A percentile compares a stretch with the other conserved stretches of the same genome.
Conservation (phyloP, 2,329 filamentous ascomycete genomes). For the Bisporella sp. region DNA sequence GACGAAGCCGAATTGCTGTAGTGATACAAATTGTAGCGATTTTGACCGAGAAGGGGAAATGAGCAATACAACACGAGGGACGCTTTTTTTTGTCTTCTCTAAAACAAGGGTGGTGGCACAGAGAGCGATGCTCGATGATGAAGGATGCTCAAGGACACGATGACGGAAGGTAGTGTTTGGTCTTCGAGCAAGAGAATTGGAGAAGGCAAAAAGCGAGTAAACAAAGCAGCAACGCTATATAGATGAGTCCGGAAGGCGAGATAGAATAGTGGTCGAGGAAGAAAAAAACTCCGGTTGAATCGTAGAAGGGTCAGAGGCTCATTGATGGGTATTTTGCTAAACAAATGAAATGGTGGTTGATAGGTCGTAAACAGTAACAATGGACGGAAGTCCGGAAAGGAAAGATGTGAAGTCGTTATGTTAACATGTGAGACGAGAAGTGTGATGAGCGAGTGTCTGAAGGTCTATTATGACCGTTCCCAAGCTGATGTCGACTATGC, state of each 20-base stretch:
- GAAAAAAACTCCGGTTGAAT: slow-evolving; percentile 28
- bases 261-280: slow-evolving; percentile 11
- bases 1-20: slow-evolving; percentile 14
- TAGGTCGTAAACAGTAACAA: slow-evolving; percentile 27
- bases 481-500: no score
- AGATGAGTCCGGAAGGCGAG: slow-evolving; percentile 10
- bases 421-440: slow-evolving; percentile 26
- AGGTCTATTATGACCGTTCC: slow-evolving; percentile 9
- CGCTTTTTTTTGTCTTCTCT: slow-evolving; percentile 31
- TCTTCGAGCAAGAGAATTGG: slow-evolving; percentile 4
- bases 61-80: slow-evolving; percentile 22
- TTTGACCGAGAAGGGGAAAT: slow-evolving; percentile 19
- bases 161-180: slow-evolving; percentile 15
- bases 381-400: slow-evolving; percentile 25
- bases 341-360: slow-evolving; percentile 42
- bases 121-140: slow-evolving; percentile 22
- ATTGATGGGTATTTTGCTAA: slow-evolving; percentile 36
- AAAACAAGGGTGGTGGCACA: slow-evolving; percentile 27
- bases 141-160: slow-evolving; percentile 11
- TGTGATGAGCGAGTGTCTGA: slow-evolving; percentile 23
- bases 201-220: slow-evolving; percentile 19
- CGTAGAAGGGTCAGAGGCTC: slow-evolving; percentile 33
- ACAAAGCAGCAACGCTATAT: slow-evolving; percentile 30
- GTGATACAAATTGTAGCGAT: slow-evolving; percentile 26
- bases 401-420: slow-evolving; percentile 29